A percentile compares a stretch with the other conserved stretches of the same genome.
These are phyloP conservation scores for Chaetomium strumarium DNA, from an alignment of 2,329 filamentous ascomycete species.

Conservation along the genomic window DNA sequence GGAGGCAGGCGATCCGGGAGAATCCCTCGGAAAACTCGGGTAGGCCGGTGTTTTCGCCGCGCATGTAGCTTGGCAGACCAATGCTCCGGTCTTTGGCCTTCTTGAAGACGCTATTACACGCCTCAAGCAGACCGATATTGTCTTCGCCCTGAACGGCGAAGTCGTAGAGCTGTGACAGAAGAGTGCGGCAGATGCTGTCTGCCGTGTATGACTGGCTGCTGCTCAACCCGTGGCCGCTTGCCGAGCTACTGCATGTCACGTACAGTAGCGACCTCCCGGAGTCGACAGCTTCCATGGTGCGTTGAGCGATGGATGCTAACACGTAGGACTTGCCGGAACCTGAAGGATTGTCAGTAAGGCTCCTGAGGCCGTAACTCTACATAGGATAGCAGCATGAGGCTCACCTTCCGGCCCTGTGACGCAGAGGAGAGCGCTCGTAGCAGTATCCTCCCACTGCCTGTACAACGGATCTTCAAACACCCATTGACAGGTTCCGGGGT, in stretches of 20 bases:
- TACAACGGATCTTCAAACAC: conserved; percentile 14
- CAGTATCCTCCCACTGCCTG: conserved; percentile 6
- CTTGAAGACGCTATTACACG: conserved; percentile 20
- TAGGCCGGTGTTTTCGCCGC: conserved; percentile 7
- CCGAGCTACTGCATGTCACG: conserved; percentile 12
- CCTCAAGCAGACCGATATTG: conserved; percentile 17
- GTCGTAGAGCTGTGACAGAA: conserved; percentile 17
- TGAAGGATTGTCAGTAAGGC: neutral
- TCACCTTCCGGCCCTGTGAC: conserved; percentile 19
- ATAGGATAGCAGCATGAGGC: neutral
- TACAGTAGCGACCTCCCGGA: conserved; percentile 14
- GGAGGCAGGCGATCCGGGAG: conserved; percentile 3
- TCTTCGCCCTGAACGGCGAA: conserved; percentile 16
- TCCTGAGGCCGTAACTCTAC: neutral
- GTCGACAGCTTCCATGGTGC: conserved; percentile 3
- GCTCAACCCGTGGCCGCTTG: neutral
- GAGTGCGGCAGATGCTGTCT: conserved; percentile 19
- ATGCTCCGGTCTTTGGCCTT: conserved; percentile 13
- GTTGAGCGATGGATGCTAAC: conserved; percentile 16
- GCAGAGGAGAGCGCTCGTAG: conserved; percentile 9
- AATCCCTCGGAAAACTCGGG: conserved; percentile 20
- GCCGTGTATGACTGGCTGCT: conserved; percentile 9
- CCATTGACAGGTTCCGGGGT: conserved; percentile 20
- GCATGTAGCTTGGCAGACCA: conserved; percentile 3
- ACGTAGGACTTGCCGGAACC: conserved; percentile 21